Evolutionary conservation across 169 alveolate species (phyloP).

Genomic region (Fabrea salina): DNA sequence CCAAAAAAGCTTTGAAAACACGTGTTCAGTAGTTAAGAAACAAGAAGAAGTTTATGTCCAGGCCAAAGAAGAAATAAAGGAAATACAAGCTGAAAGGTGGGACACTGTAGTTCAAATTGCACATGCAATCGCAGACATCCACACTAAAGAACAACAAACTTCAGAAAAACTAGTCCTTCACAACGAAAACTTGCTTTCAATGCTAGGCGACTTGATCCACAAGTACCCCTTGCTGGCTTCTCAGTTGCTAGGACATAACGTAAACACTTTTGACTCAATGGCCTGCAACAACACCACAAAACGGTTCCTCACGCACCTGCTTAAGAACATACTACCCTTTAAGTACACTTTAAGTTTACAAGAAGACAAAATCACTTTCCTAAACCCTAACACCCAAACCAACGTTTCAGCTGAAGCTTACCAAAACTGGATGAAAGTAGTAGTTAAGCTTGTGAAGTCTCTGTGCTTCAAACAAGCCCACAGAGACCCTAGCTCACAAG

Average conservation of each 20-base stretch:
- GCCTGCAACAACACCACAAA: background rate
- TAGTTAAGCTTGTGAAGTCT: background rate
- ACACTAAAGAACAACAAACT: background rate
- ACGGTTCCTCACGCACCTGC: conserved; percentile 1
- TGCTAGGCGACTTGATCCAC: background rate
- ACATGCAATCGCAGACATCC: background rate
- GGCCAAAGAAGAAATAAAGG: background rate
- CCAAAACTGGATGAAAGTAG: conserved; percentile 14
- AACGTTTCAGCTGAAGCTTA: background rate
- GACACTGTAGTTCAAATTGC: background rate
- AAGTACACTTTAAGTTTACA: background rate
- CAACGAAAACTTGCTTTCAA: background rate
- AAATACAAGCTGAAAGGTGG: conserved; percentile 10
- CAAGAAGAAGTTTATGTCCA: background rate
- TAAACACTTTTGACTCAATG: background rate
- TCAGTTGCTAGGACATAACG: background rate
- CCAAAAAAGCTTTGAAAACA: conserved; percentile 1
- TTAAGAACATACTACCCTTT: conserved; percentile 3
- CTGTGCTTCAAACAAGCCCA: background rate
- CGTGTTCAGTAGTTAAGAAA: background rate
- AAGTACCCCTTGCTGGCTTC: background rate
- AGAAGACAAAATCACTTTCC: background rate
- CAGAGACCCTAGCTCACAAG: background rate
- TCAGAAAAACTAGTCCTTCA: background rate
- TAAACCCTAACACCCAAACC: background rate